phyloP scores from a whole-genome alignment of 225 moss, liverwort and hornwort species.

The Pleurozium schreberi region DNA sequence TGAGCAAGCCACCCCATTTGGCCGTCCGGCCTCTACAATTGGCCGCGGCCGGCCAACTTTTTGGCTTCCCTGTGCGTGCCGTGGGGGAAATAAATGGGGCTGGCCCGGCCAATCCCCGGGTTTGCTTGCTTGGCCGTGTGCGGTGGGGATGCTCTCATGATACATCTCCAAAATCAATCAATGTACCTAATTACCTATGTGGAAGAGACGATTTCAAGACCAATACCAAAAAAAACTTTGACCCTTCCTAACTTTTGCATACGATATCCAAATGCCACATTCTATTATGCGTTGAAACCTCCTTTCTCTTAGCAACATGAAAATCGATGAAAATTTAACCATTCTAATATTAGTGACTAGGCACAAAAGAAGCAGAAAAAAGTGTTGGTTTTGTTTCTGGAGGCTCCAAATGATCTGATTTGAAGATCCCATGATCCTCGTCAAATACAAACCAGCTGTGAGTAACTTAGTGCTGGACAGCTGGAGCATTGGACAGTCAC shows the following conservation, averaged over 20 bases:
- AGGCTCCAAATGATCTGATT: neutral
- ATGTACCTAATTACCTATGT: too few relatives aligned
- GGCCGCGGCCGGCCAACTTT: too few relatives aligned
- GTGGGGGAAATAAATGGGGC: too few relatives aligned
- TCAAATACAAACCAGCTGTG: neutral
- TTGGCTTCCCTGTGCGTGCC: too few relatives aligned
- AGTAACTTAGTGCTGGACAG: neutral
- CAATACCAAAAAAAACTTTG: neutral
- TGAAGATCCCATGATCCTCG: neutral
- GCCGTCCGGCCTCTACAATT: too few relatives aligned
- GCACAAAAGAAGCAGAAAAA: too few relatives aligned
- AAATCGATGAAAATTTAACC: too few relatives aligned
- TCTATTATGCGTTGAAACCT: neutral
- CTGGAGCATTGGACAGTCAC: neutral
- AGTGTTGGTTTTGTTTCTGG: neutral
- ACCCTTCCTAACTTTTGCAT: neutral
- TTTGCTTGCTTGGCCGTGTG: too few relatives aligned
- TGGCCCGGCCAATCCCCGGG: too few relatives aligned
- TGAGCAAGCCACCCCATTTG: too few relatives aligned
- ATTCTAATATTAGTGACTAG: neutral
- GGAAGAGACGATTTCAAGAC: accelerated
- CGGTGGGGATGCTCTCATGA: too few relatives aligned
- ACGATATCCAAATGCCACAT: accelerated
- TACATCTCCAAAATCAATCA: neutral
- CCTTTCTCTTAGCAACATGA: neutral